phyloP scores from a whole-genome alignment of 768 basidiomycete species.

The Ramaria rubella region DNA sequence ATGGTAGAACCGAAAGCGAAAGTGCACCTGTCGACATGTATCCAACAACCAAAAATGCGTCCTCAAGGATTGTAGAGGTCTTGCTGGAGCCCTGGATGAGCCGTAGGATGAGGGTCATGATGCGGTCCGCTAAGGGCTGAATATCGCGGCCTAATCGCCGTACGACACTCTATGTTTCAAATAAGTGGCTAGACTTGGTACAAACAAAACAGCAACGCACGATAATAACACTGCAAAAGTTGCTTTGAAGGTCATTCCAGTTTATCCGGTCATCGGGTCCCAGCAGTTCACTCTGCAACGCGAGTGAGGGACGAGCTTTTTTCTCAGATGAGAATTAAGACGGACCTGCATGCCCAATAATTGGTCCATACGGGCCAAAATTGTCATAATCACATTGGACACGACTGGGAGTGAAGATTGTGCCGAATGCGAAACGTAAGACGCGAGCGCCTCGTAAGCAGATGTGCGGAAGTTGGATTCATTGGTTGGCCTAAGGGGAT shows the following conservation, averaged over 20 bases:
- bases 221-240: constrained; percentile 85
- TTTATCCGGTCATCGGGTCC: constrained; percentile 96
- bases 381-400: constrained; percentile 71
- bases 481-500: constrained; percentile 56
- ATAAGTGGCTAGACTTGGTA: background rate
- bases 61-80: constrained; percentile 91
- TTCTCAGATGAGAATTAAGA: background rate
- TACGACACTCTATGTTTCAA: constrained; percentile 58
- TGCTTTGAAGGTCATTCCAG: constrained; percentile 97
- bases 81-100: constrained; percentile 85
- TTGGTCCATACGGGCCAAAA: constrained; percentile 88
- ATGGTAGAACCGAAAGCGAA: constrained; percentile 14
- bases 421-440: constrained; percentile 76
- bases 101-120: constrained; percentile 87
- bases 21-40: constrained; percentile 66
- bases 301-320: background rate
- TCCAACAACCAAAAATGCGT: constrained; percentile 92
- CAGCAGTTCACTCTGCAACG: constrained; percentile 75
- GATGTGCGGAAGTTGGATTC: constrained; percentile 92
- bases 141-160: constrained; percentile 80
- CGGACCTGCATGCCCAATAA: constrained; percentile 75
- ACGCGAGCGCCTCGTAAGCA: constrained; percentile 92
- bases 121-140: constrained; percentile 82
- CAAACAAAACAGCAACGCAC: constrained; percentile 41
- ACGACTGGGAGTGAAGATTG: constrained; percentile 75